Percentiles rank a stretch among this genome's conserved stretches.
phyloP scores from a whole-genome alignment of 208 protist genomes.

The Eutreptiella sp. region DNA sequence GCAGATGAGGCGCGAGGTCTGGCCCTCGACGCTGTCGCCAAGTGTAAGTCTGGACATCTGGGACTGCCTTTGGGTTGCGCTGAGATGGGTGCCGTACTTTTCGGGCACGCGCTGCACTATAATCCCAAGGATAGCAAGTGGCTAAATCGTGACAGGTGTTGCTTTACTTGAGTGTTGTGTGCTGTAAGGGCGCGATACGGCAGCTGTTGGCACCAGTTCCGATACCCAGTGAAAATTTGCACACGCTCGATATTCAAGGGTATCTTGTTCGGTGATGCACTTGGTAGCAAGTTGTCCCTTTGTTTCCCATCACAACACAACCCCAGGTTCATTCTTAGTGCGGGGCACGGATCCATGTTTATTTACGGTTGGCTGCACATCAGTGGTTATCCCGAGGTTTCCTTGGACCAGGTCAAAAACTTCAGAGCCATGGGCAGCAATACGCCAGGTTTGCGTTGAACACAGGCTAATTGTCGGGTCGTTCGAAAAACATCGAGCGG shows the following conservation, averaged over 20 bases:
- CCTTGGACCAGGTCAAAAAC: slow-evolving; percentile 93
- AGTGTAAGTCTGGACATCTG: slow-evolving; percentile 89
- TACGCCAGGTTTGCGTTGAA: too few relatives aligned
- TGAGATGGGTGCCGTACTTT: slow-evolving; percentile 89
- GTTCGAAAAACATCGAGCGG: too few relatives aligned
- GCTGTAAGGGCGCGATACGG: too few relatives aligned
- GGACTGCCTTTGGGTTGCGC: slow-evolving; percentile 87
- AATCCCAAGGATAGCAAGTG: slow-evolving; percentile 81
- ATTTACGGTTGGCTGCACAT: slow-evolving; percentile 96
- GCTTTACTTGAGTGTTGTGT: too few relatives aligned
- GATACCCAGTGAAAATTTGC: too few relatives aligned
- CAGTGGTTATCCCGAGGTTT: slow-evolving; percentile 83
- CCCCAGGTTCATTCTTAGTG: slow-evolving; percentile 98
- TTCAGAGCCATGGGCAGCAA: slow-evolving; percentile 86
- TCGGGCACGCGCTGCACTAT: slow-evolving; percentile 85
- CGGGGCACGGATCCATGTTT: slow-evolving; percentile 97
- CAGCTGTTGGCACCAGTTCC: too few relatives aligned
- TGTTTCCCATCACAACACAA: too few relatives aligned
- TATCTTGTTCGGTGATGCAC: too few relatives aligned
- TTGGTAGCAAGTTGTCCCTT: too few relatives aligned
- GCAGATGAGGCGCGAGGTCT: too few relatives aligned
- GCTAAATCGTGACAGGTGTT: slow-evolving; percentile 95
- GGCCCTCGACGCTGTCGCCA: slow-evolving; percentile 80
- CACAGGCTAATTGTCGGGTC: too few relatives aligned
- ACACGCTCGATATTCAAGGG: too few relatives aligned